These are phyloP conservation scores for Globisporangium alternatum DNA, from an alignment of 352 stramenopile genomes.

Conservation along the genomic window DNA sequence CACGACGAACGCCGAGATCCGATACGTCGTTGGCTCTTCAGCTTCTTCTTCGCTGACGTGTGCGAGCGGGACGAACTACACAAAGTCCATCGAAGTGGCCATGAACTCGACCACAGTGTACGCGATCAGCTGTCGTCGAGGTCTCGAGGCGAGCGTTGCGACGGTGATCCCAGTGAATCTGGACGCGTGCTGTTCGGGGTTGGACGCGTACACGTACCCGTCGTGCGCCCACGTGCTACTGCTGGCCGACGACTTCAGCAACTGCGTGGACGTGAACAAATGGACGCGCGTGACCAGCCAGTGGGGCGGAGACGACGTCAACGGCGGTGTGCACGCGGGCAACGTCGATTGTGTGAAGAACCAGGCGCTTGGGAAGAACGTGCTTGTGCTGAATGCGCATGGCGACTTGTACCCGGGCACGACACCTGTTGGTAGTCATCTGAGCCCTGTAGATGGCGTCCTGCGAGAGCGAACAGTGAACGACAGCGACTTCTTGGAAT, in stretches of 20 bases:
- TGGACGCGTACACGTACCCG: constrained; percentile 32
- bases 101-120: constrained; percentile 26
- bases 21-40: constrained; percentile 22
- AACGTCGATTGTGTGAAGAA: constrained; percentile 50
- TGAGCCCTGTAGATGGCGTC: constrained; percentile 14
- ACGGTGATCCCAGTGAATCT: constrained; percentile 35
- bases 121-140: constrained; percentile 53
- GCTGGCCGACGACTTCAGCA: constrained; percentile 48
- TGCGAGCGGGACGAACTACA: constrained; percentile 30
- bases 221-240: constrained; percentile 50
- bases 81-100: constrained; percentile 25
- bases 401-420: constrained; percentile 45
- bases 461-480: constrained; percentile 31
- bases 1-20: constrained; percentile 25
- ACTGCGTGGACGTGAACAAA: constrained; percentile 38
- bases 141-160: constrained; percentile 35
- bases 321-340: constrained; percentile 52
- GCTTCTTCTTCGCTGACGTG: constrained; percentile 23
- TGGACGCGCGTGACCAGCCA: constrained; percentile 48
- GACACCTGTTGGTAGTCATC: constrained; percentile 30
- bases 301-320: constrained; percentile 56
- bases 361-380: constrained; percentile 21
- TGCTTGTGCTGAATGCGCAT: constrained; percentile 47
- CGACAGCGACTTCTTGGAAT: constrained; percentile 42
- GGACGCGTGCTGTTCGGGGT: constrained; percentile 50